Evolutionary conservation across 2,329 filamentous ascomycete species (phyloP), one percentile per base, ranked within the genome.

Genomic region (Colletotrichum sp.): DNA sequence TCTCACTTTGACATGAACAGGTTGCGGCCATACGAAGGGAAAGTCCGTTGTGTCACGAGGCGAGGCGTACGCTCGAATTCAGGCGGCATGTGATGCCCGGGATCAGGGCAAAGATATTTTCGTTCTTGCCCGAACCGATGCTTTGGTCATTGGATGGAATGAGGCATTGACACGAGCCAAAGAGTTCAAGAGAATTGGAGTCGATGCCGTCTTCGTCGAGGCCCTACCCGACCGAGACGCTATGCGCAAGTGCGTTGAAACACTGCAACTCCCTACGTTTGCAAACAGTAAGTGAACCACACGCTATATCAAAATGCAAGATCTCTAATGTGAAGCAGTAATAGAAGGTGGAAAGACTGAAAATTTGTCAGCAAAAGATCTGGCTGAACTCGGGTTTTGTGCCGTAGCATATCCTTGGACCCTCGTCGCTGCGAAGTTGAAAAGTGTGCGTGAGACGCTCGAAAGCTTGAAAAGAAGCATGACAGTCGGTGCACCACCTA

Each of bases 101-200:
- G 83, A 88, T 59, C 82, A 87, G 74, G 86, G 87, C 2, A 78
- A 80, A 5, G 87, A 88, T 72, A 88, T 89, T 36, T 87, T 86
- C 68, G 82, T 89, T 39, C 80, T 89, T 5, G 87, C 85, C 0
- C 82, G 87, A 9, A 89, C 87, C 0, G 87, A 89, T 72, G 80
- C 84, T 4, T 78, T 86, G 2, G 85, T 86, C 48, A 80, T 81
- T 61, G 85, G 86, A 3, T 88, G 84, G 80, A 85, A 88, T 3
- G 87, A 89, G 75, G 86, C 86, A 1, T 81, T 88, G 18, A 75
- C 82, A 0, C 80, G 87, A 3, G 86, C 84, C 0, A 79, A 83
- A 32, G 83, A 87, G 72, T 86, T 86, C 75, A 85, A 83, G 36
- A 79, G 83, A 4, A 85, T 88, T 18, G 86, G 86, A 0, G 86